Evolutionary conservation across 2,329 filamentous ascomycete species (phyloP), one percentile per base, ranked within the genome.

Genomic region (Botrytis squamosa): DNA sequence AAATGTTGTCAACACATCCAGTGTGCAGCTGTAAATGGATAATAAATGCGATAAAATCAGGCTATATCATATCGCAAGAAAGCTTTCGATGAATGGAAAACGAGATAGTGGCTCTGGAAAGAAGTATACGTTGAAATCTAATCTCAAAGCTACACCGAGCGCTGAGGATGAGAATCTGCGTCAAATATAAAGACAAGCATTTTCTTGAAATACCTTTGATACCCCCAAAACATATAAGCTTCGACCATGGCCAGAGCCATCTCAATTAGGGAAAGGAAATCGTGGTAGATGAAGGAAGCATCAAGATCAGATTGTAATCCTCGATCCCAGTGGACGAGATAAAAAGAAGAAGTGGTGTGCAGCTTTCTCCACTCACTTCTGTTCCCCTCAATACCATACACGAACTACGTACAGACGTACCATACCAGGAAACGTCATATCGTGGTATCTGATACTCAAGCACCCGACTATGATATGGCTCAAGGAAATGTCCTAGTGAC

Each of bases 261-360:
- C 57, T 44, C 71, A 57, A 72, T 68, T 59, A 69, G 71, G 71
- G 36, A 72, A 72, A 68, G 71, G 52, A 62, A 72, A 72, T 68
- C 63, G 63, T 55, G 49, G 55, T 59, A n/a, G 25, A 25, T 16
- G 25, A 33, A 68, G 25, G 25, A 49, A 49, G 12, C 22, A 72
- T 42, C 29, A 44, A 42, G 55, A n/a, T 12, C 46, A 57, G 52
- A 44, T 70, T 62, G n/a, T 18, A 42, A 33, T 25, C 10, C 33
- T 33, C 68, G 22, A 44, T 44, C 33, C 55, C 52, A 71, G 57
- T 62, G 57, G 55, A 71, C 68, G 33, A 71, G 68, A 49, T 46
- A 8, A 70, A 70, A 46, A 42, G 46, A 20, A 70, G 68, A 46
- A 22, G 38, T 42, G 29, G 29, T 70, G 68, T 63, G 42, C 68